Base-by-base conservation (phyloP, 331 rosid genomes). In the Malus hybrid region DNA sequence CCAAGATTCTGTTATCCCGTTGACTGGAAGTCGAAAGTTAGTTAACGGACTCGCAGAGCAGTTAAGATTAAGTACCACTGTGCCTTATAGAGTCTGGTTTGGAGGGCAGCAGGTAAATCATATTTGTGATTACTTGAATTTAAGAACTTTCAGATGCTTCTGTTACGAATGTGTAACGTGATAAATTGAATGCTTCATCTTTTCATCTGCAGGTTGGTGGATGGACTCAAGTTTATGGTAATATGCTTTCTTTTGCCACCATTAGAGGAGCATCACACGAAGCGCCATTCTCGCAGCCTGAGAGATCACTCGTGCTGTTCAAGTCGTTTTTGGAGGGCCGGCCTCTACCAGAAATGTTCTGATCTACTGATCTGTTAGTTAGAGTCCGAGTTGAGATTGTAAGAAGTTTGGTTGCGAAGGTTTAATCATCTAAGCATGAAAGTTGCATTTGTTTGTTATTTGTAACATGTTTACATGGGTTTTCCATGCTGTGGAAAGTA, bases 221-320 rank as follows among this genome's bases (percentile, higher is more conserved):
- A 31, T 93, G 98, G 98, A 93, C 97, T 79, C 97, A 92, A 83
- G 97, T 88, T 80, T 91, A 93, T 79, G 96, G 93, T 48, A 86
- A 89, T 64, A 78, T 87, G 57, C 92, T 93, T 39, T 83, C 98
- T 32, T 93, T 93, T 79, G 97, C 97, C 46, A 93, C 98, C 28
- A 85, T 93, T 3, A 90, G 93, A 91, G 97, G 97, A 73, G 98
- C 96, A 55, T 93, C 98, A 13, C 98, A 91, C 63, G 98, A 93
- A 87, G 96, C 91, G 28, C 98, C 98, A 42, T 91, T 91, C 93
- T 93, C 98, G 5, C 96, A 93, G 80, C 98, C 98, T 44, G 89
- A 88, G 85, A 83, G 98, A 83, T 91, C 98, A 24, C 87, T 93
- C 46, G 96, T 88, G 65, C 76, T 93, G 76, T 92, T 94, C 82